Percentiles rank a stretch among this genome's conserved stretches.
Evolutionary conservation across 257 asterid species (phyloP).

Genomic region (Rhazya stricta): DNA sequence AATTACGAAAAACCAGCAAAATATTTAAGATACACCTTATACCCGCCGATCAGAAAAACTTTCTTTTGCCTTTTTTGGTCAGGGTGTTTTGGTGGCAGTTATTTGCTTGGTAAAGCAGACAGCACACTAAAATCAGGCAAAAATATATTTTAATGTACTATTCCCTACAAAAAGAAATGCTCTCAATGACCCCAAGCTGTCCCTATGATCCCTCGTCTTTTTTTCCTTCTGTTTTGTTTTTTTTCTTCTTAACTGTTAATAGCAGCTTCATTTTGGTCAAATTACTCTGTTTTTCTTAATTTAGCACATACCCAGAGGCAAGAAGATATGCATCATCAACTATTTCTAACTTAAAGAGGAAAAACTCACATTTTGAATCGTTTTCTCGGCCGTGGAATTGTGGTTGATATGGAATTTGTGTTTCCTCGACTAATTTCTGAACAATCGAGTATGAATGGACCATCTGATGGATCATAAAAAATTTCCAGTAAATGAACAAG

Average conservation of each 20-base stretch:
- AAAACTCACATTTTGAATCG: constrained; percentile 35
- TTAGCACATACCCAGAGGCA: neutral
- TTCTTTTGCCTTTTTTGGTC: neutral
- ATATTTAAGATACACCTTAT: too few species aligned
- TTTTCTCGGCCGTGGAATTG: constrained; percentile 34
- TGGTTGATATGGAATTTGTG: constrained; percentile 36
- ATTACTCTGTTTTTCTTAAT: neutral
- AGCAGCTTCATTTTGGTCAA: neutral
- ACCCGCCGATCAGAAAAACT: neutral
- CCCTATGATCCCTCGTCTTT: neutral
- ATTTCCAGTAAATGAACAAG: constrained; percentile 3
- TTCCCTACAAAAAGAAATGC: neutral
- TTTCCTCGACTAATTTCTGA: constrained; percentile 34
- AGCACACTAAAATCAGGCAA: neutral
- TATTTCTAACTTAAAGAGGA: constrained; percentile 2
- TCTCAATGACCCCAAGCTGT: neutral
- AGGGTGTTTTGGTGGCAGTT: neutral
- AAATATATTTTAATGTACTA: neutral
- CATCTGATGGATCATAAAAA: constrained; percentile 22
- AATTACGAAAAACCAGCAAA: neutral
- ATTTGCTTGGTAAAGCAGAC: neutral
- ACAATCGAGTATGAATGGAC: constrained; percentile 35
- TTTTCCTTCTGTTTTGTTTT: neutral
- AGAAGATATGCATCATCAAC: neutral
- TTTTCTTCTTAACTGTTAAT: too few species aligned